A percentile compares a stretch with the other conserved stretches of the same genome.
Evolutionary conservation across 495 filamentous ascomycete species (phyloP).

Genomic region (Talaromyces stipitatus): DNA sequence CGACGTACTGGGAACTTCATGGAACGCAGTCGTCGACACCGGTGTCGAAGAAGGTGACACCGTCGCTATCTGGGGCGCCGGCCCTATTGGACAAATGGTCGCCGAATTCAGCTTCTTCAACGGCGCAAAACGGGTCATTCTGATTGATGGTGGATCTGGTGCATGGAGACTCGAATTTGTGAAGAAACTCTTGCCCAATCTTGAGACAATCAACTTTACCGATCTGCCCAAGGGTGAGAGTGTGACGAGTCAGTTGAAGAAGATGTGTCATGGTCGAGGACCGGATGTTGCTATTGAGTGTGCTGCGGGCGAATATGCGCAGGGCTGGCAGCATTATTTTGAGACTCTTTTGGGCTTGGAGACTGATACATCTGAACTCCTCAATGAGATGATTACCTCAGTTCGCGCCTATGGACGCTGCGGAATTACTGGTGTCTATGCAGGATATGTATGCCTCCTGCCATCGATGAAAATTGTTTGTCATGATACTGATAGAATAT

Average conservation of each 20-base stretch:
- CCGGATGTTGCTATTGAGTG: constrained; percentile 79
- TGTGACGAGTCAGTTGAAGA: constrained; percentile 64
- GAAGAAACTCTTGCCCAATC: constrained; percentile 52
- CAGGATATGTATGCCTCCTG: constrained; percentile 58
- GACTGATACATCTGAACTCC: constrained; percentile 77
- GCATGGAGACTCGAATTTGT: constrained; percentile 62
- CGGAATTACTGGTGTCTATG: constrained; percentile 76
- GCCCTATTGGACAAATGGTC: constrained; percentile 75
- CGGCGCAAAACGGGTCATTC: constrained; percentile 68
- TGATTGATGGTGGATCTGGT: constrained; percentile 63
- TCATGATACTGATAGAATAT: background rate
- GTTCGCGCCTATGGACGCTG: constrained; percentile 68
- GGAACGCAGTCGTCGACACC: constrained; percentile 77
- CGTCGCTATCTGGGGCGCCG: constrained; percentile 79
- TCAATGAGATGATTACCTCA: constrained; percentile 81
- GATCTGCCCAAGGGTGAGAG: constrained; percentile 44
- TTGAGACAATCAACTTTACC: constrained; percentile 53
- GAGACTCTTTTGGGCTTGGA: constrained; percentile 68
- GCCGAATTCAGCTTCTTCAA: constrained; percentile 64
- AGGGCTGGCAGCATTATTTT: constrained; percentile 73
- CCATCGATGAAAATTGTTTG: background rate
- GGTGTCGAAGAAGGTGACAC: constrained; percentile 68
- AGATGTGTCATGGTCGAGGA: constrained; percentile 57
- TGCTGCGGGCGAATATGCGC: constrained; percentile 77
- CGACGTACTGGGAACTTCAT: constrained; percentile 72